These are phyloP conservation scores for Leishmania martiniquensis DNA, from an alignment of 208 protist genomes.

Conservation along the genomic window DNA sequence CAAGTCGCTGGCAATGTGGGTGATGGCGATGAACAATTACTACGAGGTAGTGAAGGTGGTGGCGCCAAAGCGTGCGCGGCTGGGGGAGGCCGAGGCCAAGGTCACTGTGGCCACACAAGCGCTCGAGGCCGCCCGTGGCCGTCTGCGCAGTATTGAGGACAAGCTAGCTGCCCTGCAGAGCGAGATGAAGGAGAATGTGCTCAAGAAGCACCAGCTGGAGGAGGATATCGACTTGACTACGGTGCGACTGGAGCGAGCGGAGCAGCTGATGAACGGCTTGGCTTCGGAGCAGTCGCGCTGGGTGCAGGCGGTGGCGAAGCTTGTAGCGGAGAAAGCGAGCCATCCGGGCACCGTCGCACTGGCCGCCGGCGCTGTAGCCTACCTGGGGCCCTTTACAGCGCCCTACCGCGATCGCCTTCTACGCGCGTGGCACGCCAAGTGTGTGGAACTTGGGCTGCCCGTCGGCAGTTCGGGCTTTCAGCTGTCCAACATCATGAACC, in stretches of 20 bases:
- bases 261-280: conserved; percentile 90
- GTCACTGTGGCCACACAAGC: conserved; percentile 74
- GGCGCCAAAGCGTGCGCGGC: conserved; percentile 78
- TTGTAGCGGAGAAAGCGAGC: conserved; percentile 58
- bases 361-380: conserved; percentile 92
- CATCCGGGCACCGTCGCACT: conserved; percentile 85
- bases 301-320: conserved; percentile 59
- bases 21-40: conserved; percentile 95
- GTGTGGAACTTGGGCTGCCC: conserved; percentile 65
- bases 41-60: conserved; percentile 93
- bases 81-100: conserved; percentile 88
- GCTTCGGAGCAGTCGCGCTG: conserved; percentile 89
- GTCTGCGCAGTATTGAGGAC: conserved; percentile 83
- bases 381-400: conserved; percentile 92
- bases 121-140: conserved; percentile 68
- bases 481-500: conserved; percentile 91
- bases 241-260: conserved; percentile 86
- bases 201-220: conserved; percentile 92
- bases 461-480: conserved; percentile 74
- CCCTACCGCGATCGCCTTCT: conserved; percentile 86
- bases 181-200: conserved; percentile 89
- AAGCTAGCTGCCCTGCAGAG: conserved; percentile 77
- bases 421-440: conserved; percentile 67
- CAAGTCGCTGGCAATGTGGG: conserved; percentile 96
- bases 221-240: conserved; percentile 93